Evolutionary conservation across 1,284 basidiomycete species (phyloP), one percentile per base, ranked within the genome.

Genomic region (Amylostereum chailletii): DNA sequence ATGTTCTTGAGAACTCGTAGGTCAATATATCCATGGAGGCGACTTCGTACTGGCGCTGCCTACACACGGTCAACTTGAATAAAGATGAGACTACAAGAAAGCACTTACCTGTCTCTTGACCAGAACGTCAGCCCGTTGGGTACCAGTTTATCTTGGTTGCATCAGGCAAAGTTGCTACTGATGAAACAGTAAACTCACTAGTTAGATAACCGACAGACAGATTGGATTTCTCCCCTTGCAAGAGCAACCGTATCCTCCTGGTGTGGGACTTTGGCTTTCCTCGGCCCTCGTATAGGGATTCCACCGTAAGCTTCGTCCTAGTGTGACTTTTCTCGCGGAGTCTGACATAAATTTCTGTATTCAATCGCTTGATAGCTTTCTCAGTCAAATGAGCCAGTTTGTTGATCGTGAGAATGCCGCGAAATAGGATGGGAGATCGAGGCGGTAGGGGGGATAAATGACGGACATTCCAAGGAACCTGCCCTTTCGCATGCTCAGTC

Each of bases 331-430:
- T 19, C 19, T 19, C 19, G 19, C 19, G 19, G 19, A 19, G 19
- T 19, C 19, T 19, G 19, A 19, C 19, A 19, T 19, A 19, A 19
- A 19, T 19, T 19, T 19, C 19, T 1, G 19, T 19, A 19, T 19
- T 19, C 19, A 19, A 19, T 19, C 19, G 19, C 46, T 64, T 55
- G 29, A 55, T 47, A 3, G 75, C 79, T 47, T 59, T 58, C 0
- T 65, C 61, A 0, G 76, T 74, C 19, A 83, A 67, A 70, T 76
- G 78, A 0, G 61, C 54, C 0, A 75, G 63, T 2, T 60, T 49
- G 8, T 65, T 54, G 47, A 83, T 68, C 43, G 67, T 65, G 1
- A 81, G 61, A 5, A 70, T 56, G 1, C 77, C 79, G 41, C 68
- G 72, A 50, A 81, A 77, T 4, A 68, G 60, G 2, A 74, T 62